A percentile compares a stretch with the other conserved stretches of the same genome.
These are phyloP conservation scores for Nakataea oryzae DNA, from an alignment of 2,329 filamentous ascomycete genomes.

Conservation along the genomic window DNA sequence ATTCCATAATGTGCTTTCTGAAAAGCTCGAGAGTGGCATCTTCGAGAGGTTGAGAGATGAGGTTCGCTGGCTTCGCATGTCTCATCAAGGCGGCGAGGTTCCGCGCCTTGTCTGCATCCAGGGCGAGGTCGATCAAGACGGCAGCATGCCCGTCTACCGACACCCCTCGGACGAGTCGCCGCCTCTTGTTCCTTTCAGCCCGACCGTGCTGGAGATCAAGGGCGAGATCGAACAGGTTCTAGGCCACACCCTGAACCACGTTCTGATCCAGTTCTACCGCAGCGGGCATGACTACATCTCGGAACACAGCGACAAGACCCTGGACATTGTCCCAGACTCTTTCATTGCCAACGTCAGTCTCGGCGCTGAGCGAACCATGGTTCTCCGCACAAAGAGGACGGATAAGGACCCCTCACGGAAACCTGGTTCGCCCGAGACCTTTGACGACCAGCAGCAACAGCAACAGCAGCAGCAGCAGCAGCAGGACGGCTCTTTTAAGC, in stretches of 20 bases:
- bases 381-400: conserved; percentile 69
- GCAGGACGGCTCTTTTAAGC: conserved; percentile 20
- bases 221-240: conserved; percentile 58
- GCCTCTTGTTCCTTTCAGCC: conserved; percentile 64
- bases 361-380: conserved; percentile 86
- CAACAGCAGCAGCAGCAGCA: conserved; percentile 1
- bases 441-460: background rate
- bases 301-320: conserved; percentile 92
- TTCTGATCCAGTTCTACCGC: conserved; percentile 88
- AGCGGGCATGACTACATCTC: conserved; percentile 83
- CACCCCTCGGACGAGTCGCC: conserved; percentile 87
- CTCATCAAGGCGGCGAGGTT: conserved; percentile 82
- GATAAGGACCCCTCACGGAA: conserved; percentile 26
- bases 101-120: conserved; percentile 87
- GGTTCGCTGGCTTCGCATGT: conserved; percentile 84
- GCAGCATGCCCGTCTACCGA: conserved; percentile 80
- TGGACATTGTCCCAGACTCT: conserved; percentile 74
- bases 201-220: conserved; percentile 60
- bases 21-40: conserved; percentile 40
- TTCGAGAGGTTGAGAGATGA: conserved; percentile 66
- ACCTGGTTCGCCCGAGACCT: conserved; percentile 3
- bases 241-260: conserved; percentile 80
- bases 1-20: conserved; percentile 57
- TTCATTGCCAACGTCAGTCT: conserved; percentile 89
- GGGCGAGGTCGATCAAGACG: conserved; percentile 57